Evolutionary conservation across 192 early-diverging fungal species (phyloP), one percentile per base, ranked within the genome.

Genomic region (Gaertneriomyces semiglobifer): DNA sequence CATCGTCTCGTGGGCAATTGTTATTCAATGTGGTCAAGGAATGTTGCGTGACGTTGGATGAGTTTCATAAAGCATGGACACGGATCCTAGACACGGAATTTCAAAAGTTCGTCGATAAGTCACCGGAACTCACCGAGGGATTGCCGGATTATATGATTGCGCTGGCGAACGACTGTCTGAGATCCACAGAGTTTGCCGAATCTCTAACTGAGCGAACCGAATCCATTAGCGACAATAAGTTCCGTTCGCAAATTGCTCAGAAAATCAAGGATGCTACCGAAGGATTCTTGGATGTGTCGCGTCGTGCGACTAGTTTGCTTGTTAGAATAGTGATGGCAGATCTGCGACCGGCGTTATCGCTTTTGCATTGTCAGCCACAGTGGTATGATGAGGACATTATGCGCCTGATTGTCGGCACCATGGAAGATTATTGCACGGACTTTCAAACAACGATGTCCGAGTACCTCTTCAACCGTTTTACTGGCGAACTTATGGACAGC

Each of bases 121-220:
- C 48, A 8, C 25, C 56, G 11, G 90, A 91, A 9, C 80, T 86
- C n/a, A 84, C 88, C 6, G 84, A 86, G 64, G 95, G 95, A 7
- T 78, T 99, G 65, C 89, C 92, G 4, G 97, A 99, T 65, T 99
- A 99, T 73, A 87, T 92, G 0, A 91, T 95, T 78, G 95, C 97
- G 1, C 83, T 97, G 14, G 92, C 92, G 8, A 99, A 99, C 74
- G 97, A 99, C 80, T 90, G 87, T 70, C 83, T 95, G 74, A 86
- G 90, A 53, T 90, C 86, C 58, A 91, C 92, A 10, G 94, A 97
- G 64, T 95, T 94, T 77, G 86, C 94, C 0, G 94, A 97, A 58
- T 81, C 81, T 14, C 87, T 97, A 39, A 54, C 83, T 5, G 60
- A 66, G 18, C 77, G 89, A 50, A 72, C 77, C 55, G 81, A 86